Evolutionary conservation across 108 stramenopile genomes (phyloP), one percentile per base, ranked within the genome.

Genomic region (Skeletonema tropicum): DNA sequence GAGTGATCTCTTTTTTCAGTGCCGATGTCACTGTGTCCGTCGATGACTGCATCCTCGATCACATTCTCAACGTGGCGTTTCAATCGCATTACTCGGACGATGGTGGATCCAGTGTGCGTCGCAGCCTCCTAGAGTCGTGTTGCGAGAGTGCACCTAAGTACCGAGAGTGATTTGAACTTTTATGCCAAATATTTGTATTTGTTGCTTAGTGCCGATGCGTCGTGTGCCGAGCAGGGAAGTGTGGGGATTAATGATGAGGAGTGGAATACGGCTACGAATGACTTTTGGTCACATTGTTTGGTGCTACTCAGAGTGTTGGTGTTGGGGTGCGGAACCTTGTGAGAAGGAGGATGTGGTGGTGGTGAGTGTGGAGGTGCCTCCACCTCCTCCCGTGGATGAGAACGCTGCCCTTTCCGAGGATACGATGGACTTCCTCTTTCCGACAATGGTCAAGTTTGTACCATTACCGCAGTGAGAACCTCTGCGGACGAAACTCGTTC

Each of bases 1-100:
- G 31, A 48, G 60, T 15, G 68, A 68, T 5, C 60, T 80, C 52
- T 68, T 73, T 29, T 68, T 64, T 39, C 52, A 62, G 79, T 58
- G 79, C 72, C 45, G 72, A 71, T 30, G 72, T 80, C 14, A 48
- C 62, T 26, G 7, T 73, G 26, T 48, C 68, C 15, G 67, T 80
- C 5, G 69, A 59, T 23, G 66, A 80, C 6, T 80, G 79, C 42
- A 67, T 80, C 25, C 49, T 67, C 10, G 61, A 62, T 38, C 61
- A 62, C 31, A 38, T 62, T 25, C 17, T 62, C 19, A 33, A 62
- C 2, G n/a, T 62, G 61, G 36, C 36, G 2, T 38, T 62, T 33
- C 9, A 12, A 6, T 33, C 36, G 0, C 11, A 2, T 38, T 19
- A 33, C 8, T 25, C 61, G 0, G 36, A 33, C 1, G 36, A 33